These are phyloP conservation scores for Kazachstania africana DNA, from an alignment of 805 yeast species.

Conservation along the genomic window DNA sequence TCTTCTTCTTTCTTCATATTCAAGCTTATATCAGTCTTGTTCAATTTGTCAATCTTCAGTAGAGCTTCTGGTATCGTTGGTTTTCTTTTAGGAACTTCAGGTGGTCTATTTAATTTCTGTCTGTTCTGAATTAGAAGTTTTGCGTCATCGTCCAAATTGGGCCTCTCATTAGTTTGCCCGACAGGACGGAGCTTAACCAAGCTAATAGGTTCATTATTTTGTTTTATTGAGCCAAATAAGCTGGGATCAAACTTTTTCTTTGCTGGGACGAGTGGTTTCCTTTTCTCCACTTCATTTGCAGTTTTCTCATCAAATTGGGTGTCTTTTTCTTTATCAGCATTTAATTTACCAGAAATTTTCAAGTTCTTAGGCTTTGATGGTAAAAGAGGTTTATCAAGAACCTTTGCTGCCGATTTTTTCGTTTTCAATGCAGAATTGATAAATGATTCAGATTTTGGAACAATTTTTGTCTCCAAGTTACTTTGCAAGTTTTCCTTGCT, in stretches of 20 bases:
- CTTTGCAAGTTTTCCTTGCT: background rate
- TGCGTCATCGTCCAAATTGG: no score
- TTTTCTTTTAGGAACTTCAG: conserved; percentile 4
- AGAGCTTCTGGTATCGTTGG: conserved; percentile 16
- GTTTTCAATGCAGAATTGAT: conserved; percentile 14
- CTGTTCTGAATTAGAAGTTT: no score
- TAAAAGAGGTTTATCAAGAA: conserved; percentile 6
- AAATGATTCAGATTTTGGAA: conserved; percentile 12
- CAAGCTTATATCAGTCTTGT: conserved; percentile 1
- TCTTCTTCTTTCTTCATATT: background rate
- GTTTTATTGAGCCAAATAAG: no score
- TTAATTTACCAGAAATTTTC: no score
- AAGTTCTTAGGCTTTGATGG: conserved; percentile 8
- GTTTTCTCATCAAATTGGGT: background rate
- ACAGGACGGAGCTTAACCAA: no score
- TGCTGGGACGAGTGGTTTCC: no score
- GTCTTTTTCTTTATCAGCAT: background rate
- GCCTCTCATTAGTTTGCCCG: no score
- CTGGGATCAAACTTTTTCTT: no score
- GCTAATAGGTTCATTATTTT: no score
- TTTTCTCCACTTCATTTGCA: background rate
- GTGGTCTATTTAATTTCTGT: conserved; percentile 4
- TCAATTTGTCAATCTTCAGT: conserved; percentile 3
- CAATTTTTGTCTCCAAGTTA: background rate
- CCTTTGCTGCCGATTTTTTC: no score